Evolutionary conservation across 1,284 basidiomycete genomes (phyloP).

Genomic region (Melampsora abietis-canadensis): DNA sequence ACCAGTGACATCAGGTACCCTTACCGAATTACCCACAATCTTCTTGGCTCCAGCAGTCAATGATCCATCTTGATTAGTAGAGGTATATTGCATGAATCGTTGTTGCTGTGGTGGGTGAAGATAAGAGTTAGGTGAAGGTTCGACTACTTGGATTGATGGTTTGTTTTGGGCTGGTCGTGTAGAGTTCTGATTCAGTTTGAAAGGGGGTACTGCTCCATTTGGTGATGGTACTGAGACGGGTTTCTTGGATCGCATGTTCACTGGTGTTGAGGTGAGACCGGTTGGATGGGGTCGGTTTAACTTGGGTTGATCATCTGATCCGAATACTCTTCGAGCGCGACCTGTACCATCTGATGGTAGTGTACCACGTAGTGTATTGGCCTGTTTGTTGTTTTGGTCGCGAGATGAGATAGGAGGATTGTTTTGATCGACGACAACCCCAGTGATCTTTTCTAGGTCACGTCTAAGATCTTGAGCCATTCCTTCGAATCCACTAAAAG

Average conservation of each 20-base stretch:
- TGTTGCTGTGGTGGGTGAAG: not conserved
- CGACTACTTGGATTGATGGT: conserved; percentile 25
- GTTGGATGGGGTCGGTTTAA: conserved; percentile 16
- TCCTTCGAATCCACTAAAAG: conserved; percentile 34
- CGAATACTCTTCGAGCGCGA: conserved; percentile 38
- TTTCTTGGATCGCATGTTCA: conserved; percentile 1
- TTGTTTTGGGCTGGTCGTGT: not conserved
- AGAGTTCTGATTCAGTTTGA: conserved; percentile 1
- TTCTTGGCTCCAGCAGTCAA: conserved; percentile 20
- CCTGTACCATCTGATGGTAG: conserved; percentile 17
- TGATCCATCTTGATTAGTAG: conserved; percentile 13
- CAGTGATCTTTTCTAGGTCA: conserved; percentile 27
- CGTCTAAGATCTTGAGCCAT: conserved; percentile 33
- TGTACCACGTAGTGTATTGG: conserved; percentile 24
- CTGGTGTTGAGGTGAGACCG: conserved; percentile 28
- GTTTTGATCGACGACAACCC: not conserved
- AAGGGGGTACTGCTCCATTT: not conserved
- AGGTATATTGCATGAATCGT: not conserved
- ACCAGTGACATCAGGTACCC: conserved; percentile 42
- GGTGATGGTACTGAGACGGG: not conserved
- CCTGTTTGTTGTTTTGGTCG: not conserved
- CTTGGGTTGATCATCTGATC: conserved; percentile 17
- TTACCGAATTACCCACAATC: conserved; percentile 24
- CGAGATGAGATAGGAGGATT: conserved; percentile 5
- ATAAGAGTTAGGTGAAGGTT: conserved; percentile 1